phyloP scores from a whole-genome alignment of 805 yeast species.

The Ogataea methanolica region DNA sequence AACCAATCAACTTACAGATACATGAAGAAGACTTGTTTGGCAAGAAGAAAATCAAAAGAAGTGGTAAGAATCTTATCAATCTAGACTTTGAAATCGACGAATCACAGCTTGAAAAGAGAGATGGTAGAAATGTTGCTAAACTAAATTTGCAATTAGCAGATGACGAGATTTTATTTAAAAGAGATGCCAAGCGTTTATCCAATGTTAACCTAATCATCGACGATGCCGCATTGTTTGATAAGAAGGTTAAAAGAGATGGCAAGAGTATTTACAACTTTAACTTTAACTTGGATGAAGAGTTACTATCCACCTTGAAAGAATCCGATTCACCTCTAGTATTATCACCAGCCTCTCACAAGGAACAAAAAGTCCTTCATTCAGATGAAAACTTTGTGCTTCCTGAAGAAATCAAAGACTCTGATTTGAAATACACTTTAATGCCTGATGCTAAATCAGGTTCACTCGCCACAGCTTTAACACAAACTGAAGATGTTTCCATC shows the following conservation, averaged over 20 bases:
- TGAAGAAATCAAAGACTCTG: conserved; percentile 1
- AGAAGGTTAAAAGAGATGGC: conserved; percentile 11
- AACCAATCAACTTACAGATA: conserved; percentile 4
- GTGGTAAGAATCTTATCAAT: conserved; percentile 2
- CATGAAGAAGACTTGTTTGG: not conserved
- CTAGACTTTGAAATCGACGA: conserved; percentile 3
- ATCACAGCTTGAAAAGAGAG: conserved; percentile 11
- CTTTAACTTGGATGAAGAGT: not conserved
- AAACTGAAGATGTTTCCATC: conserved; percentile 44
- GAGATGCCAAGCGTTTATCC: conserved; percentile 14
- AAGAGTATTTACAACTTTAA: conserved; percentile 3
- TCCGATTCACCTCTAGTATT: not conserved
- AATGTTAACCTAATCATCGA: conserved; percentile 12
- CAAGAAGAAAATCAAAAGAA: conserved; percentile 2
- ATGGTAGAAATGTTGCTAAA: conserved; percentile 16
- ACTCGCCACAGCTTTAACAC: conserved; percentile 36
- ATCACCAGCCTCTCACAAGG: not conserved
- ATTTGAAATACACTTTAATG: conserved; percentile 18
- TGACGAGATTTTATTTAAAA: conserved; percentile 3
- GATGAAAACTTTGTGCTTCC: not conserved
- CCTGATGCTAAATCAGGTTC: conserved; percentile 23
- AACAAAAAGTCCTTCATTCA: not conserved
- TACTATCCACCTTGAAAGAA: not conserved
- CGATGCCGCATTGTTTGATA: conserved; percentile 9
- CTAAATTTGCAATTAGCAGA: conserved; percentile 1